Evolutionary conservation across 345 rosid species (phyloP), one percentile per base, ranked within the genome.

Genomic region (Eucalyptus erythrocorys): DNA sequence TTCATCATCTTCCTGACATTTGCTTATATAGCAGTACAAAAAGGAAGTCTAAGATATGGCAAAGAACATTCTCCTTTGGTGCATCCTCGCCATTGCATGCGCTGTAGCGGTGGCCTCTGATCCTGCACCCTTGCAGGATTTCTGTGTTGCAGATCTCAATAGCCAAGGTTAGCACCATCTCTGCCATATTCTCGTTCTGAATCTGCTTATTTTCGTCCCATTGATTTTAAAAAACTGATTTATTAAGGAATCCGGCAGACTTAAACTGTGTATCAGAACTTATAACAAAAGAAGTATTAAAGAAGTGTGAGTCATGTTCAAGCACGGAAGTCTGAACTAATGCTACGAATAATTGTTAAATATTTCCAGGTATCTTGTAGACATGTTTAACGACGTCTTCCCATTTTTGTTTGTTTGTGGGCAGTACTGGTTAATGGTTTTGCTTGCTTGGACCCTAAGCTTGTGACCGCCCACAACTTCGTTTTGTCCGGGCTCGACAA

Each of bases 401-500:
- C 49, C 34, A 27, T 12, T 16, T 12, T 30, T 21, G 12, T 19
- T 17, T 26, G 48, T 27, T 37, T 24, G 30, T 80, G 34, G 1
- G 43, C 90, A 91, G 92, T 64, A 16, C 21, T 53, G 45, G 92
- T 91, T 32, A 91, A 91, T 50, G 92, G 90, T 11, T 59, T 53
- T 16, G 50, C 88, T 26, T 89, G 92, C 88, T 16, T 76, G 48
- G 87, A 89, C 61, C 21, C 90, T 1, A 87, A 91, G 82, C 87
- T 87, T 24, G 92, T 61, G 34, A 27, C 87, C 22, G 88, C 92
- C 37, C 37, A n/a, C 48, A 68, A 89, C 43, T 91, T 91, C 48
- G 79, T 16, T 88, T 86, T 80, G 76, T 86, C 64, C 16, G 87
- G 90, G 61, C 86, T 91, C 40, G 59, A 88, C n/a, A 19, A 43